Evolutionary conservation across 2,329 filamentous ascomycete genomes (phyloP), one percentile per base, ranked within the genome.

Genomic region (Scopulariopsis brevicaulis): DNA sequence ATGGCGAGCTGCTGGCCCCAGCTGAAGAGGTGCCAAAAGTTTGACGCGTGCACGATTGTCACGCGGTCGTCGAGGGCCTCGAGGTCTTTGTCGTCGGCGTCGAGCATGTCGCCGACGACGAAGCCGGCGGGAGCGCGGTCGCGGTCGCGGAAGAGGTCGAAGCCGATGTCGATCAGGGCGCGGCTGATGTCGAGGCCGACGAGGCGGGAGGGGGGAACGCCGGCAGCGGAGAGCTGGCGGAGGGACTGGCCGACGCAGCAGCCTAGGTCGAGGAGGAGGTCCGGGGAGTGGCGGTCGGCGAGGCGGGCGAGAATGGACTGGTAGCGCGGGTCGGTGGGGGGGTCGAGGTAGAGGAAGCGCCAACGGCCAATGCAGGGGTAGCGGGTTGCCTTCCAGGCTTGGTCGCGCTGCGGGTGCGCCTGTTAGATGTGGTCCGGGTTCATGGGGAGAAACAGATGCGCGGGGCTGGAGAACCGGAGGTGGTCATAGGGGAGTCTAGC

Each of bases 101-200:
- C 70, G 11, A 81, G 66, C 60, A 82, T 67, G 60, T 83, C 77
- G 22, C 77, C 80, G 3, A 73, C 64, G 34, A 84, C 67, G 61
- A 84, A 82, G 52, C 37, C 14, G 1, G 58, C 61, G 2, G 57
- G 57, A 8, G 65, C 61, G 7, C 60, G 62, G 18, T 61, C 62
- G 20, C 62, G 59, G 60, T 87, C 85, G 53, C 76, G 74, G 69
- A 87, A 89, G 22, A 89, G 72, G 57, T 85, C 81, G 66, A 85
- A 83, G 32, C 82, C 82, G n/a, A 81, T 67, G 12, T 81, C 73
- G 56, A 83, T 72, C 62, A 83, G 80, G n/a, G 69, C 70, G 22
- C 71, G 63, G 51, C 77, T 71, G 3, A 80, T 61, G 60, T 83
- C 80, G 3, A 72, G 70, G 20, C 77, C 80, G 59, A 75, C 76